A percentile compares a stretch with the other conserved stretches of the same genome.
phyloP scores from a whole-genome alignment of 1,284 basidiomycete genomes.

The Stygiomarasmius scandens region DNA sequence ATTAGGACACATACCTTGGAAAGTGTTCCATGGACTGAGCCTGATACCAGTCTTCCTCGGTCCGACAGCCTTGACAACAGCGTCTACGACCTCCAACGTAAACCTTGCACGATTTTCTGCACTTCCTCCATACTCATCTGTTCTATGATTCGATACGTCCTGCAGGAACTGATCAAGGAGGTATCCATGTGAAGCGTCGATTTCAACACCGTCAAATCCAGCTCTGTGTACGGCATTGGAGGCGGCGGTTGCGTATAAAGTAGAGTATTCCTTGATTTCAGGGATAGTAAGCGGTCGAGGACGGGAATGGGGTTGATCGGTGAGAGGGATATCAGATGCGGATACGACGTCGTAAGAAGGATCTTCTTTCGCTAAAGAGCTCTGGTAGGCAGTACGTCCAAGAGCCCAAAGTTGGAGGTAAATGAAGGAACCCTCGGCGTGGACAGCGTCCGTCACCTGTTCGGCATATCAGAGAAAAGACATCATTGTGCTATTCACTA shows the following conservation, averaged over 20 bases:
- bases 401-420: constrained; percentile 52
- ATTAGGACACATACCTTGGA: constrained; percentile 36
- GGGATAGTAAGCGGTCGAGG: constrained; percentile 36
- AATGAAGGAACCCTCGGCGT: constrained; percentile 45
- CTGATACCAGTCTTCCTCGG: constrained; percentile 40
- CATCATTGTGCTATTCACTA: neutral
- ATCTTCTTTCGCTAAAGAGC: no score
- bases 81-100: constrained; percentile 41
- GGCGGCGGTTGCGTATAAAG: constrained; percentile 39
- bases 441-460: constrained; percentile 31
- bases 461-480: neutral
- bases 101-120: constrained; percentile 52
- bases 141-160: constrained; percentile 47
- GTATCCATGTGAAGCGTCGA: constrained; percentile 43
- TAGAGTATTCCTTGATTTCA: constrained; percentile 47
- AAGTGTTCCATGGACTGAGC: constrained; percentile 42
- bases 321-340: neutral
- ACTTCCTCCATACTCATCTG: constrained; percentile 55
- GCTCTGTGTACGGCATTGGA: constrained; percentile 35
- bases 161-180: constrained; percentile 47
- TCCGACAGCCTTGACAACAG: constrained; percentile 33
- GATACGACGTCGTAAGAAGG: constrained; percentile 11
- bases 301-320: constrained; percentile 10
- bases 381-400: constrained; percentile 42
- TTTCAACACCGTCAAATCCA: constrained; percentile 36